These are phyloP conservation scores for Kalmusia sp. DNA, from an alignment of 2,329 filamentous ascomycete genomes.

Conservation along the genomic window DNA sequence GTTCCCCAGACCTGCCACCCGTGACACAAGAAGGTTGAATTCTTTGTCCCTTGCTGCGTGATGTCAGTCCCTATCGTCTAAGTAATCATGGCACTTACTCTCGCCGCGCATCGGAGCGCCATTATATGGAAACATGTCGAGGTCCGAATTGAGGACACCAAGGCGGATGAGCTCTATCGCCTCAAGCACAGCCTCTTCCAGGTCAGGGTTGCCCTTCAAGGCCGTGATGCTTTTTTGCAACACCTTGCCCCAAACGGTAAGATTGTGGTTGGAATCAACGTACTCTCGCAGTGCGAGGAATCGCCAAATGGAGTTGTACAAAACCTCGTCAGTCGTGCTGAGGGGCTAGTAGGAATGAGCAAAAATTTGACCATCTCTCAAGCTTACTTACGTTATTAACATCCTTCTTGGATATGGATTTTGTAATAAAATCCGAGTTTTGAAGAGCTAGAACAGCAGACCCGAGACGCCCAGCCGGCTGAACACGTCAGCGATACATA, in stretches of 20 bases:
- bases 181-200: slow-evolving; percentile 81
- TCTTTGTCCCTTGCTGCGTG: slow-evolving; percentile 73
- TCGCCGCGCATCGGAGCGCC: slow-evolving; percentile 66
- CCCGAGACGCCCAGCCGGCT: slow-evolving; percentile 54
- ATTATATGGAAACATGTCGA: slow-evolving; percentile 65
- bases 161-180: slow-evolving; percentile 86
- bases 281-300: slow-evolving; percentile 91
- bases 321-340: slow-evolving; percentile 73
- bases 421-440: slow-evolving; percentile 72
- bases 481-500: slow-evolving; percentile 14
- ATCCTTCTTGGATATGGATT: slow-evolving; percentile 68
- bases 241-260: slow-evolving; percentile 82
- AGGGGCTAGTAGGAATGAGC: slow-evolving; percentile 46
- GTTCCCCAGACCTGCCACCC: slow-evolving; percentile 82
- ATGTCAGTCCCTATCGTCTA: slow-evolving; percentile 22
- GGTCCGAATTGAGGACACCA: slow-evolving; percentile 75
- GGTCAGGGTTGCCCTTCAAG: slow-evolving; percentile 63
- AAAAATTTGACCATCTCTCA: not conserved
- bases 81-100: slow-evolving; percentile 28
- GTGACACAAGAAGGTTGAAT: slow-evolving; percentile 82
- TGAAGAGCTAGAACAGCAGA: slow-evolving; percentile 65
- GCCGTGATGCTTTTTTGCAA: slow-evolving; percentile 73
- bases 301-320: slow-evolving; percentile 81
- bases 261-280: slow-evolving; percentile 76
- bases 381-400: slow-evolving; percentile 36